A percentile compares a stretch with the other conserved stretches of the same genome.
phyloP scores from a whole-genome alignment of 2,329 filamentous ascomycete genomes.

The Zasmidium cellare region DNA sequence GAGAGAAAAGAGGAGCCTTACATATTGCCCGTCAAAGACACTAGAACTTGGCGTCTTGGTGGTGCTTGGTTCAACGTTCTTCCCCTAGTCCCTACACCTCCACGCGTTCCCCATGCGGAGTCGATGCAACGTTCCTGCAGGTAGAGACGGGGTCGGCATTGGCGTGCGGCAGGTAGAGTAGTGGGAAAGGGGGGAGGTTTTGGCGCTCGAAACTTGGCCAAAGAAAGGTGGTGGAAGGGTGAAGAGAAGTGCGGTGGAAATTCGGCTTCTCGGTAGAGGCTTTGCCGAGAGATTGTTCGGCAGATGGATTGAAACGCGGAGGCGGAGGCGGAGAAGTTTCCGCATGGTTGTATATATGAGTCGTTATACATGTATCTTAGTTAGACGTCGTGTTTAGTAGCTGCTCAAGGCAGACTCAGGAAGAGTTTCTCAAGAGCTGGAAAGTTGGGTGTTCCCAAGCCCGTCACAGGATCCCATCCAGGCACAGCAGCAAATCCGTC shows the following conservation, averaged over 20 bases:
- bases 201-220: not conserved
- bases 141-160: not conserved
- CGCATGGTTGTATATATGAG: too few relatives aligned
- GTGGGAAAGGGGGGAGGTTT: not conserved
- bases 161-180: not conserved
- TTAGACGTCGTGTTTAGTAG: too few relatives aligned
- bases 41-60: too few relatives aligned
- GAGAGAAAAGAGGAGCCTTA: not conserved
- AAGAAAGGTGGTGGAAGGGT: not conserved
- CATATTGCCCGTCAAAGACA: not conserved
- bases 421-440: conserved; percentile 11
- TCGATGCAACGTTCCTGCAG: not conserved
- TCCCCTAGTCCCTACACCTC: not conserved
- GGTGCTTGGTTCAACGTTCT: not conserved
- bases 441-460: conserved; percentile 21
- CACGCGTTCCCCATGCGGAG: not conserved
- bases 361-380: too few relatives aligned
- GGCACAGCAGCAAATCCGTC: conserved; percentile 13
- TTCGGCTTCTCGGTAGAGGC: not conserved
- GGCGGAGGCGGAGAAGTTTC: too few relatives aligned
- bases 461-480: conserved; percentile 25
- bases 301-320: not conserved
- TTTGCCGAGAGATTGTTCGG: not conserved
- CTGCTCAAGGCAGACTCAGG: conserved; percentile 7
- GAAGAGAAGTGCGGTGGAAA: not conserved